Conservation (phyloP, 2,329 filamentous ascomycete species). For the Pseudocercospora fuligena region DNA sequence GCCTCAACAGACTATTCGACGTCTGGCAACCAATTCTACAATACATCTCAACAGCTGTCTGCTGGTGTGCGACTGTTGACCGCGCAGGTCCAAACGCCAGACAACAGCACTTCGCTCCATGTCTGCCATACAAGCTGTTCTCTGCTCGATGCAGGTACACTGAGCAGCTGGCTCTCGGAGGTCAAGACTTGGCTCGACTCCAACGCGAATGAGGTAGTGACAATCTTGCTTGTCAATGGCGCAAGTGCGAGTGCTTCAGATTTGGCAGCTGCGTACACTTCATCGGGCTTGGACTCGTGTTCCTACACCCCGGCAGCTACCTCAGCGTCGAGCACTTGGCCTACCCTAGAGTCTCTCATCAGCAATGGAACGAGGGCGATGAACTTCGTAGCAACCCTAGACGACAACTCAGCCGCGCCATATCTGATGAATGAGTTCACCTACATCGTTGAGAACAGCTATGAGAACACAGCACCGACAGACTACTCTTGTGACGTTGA, state of each 20-base stretch:
- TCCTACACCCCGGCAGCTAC: conserved; percentile 44
- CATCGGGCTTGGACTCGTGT: conserved; percentile 56
- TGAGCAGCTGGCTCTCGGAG: conserved; percentile 60
- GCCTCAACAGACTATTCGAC: conserved; percentile 25
- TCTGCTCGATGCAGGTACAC: conserved; percentile 57
- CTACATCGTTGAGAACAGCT: conserved; percentile 55
- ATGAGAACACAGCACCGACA: conserved; percentile 42
- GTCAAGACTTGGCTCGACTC: conserved; percentile 65
- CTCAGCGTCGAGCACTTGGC: conserved; percentile 68
- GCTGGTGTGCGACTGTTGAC: conserved; percentile 68
- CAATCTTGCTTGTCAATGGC: conserved; percentile 79
- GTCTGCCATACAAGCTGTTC: conserved; percentile 69
- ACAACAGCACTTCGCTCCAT: conserved; percentile 54
- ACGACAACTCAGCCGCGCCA: conserved; percentile 75
- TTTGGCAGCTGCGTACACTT: conserved; percentile 52
- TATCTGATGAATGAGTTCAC: conserved; percentile 65
- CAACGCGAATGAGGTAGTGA: conserved; percentile 83
- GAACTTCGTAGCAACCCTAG: conserved; percentile 72
- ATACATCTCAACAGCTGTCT: conserved; percentile 62
- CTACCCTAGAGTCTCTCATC: conserved; percentile 79
- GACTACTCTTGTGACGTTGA: conserved; percentile 29
- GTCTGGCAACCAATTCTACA: conserved; percentile 64
- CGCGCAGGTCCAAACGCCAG: conserved; percentile 62
- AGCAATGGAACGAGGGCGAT: conserved; percentile 61
- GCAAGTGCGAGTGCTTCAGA: conserved; percentile 58